Evolutionary conservation across 2,329 filamentous ascomycete species (phyloP).

Genomic region (Emmonsia crescens): DNA sequence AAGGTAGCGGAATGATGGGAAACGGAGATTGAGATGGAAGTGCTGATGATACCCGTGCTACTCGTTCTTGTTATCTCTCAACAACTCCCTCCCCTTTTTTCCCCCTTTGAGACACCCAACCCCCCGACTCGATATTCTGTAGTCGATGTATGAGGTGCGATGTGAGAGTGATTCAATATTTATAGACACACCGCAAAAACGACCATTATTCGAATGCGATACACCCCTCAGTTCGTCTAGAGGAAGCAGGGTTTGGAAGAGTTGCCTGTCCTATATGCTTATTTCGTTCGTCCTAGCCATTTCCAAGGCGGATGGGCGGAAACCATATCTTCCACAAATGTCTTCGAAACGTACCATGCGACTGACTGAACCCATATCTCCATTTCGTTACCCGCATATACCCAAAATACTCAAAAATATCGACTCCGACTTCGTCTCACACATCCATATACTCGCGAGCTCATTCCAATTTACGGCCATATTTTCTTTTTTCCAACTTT

Average conservation of each 20-base stretch:
- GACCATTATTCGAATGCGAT: not conserved
- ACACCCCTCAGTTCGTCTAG: not conserved
- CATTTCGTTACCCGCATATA: not conserved
- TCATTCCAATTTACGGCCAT: not conserved
- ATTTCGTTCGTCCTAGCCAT: not conserved
- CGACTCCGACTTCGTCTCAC: not conserved
- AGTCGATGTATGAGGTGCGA: not conserved
- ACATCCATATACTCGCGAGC: not conserved
- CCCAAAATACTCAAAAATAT: not conserved
- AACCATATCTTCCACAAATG: not conserved
- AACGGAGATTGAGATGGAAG: not conserved
- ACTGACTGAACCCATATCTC: not conserved
- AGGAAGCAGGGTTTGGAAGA: not conserved
- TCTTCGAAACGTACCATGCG: not conserved
- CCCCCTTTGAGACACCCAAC: not conserved
- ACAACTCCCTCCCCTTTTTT: not conserved
- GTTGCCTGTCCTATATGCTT: not conserved
- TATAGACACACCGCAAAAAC: not conserved
- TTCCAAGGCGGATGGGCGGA: not conserved
- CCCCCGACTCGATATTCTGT: not conserved
- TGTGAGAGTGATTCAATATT: not conserved
- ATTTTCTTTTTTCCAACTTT: not conserved
- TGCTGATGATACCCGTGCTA: not conserved
- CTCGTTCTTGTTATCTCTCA: not conserved
- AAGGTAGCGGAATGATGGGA: constrained; percentile 18